Conservation (phyloP, 148 eudicot species). For the Camellia japonica region DNA sequence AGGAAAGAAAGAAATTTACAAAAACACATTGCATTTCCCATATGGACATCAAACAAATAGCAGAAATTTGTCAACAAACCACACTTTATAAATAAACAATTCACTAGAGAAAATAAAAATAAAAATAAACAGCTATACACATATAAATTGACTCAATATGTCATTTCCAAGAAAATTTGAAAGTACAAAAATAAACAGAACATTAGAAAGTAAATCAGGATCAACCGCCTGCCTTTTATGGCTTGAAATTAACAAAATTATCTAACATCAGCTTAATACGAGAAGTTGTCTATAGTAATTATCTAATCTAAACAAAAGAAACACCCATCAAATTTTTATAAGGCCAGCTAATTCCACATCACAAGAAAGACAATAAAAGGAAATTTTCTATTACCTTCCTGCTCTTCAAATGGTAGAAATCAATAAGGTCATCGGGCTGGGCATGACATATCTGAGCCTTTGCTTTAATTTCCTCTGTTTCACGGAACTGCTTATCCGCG, state of each 20-base stretch:
- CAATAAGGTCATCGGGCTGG: constrained; percentile 96
- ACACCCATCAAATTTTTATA: background rate
- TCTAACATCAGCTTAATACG: background rate
- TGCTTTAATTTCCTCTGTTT: constrained; percentile 87
- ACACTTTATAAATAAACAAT: background rate
- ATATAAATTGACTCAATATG: background rate
- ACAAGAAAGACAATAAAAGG: background rate
- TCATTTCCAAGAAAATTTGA: background rate
- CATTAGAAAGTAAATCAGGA: background rate
- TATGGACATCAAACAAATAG: background rate
- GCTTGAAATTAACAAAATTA: background rate
- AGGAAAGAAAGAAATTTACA: background rate
- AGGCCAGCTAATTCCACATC: background rate
- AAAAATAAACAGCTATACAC: background rate
- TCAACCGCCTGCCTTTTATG: background rate
- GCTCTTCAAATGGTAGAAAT: constrained; percentile 94
- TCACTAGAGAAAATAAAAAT: background rate
- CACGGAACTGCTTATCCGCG: constrained; percentile 85
- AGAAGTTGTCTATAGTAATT: background rate
- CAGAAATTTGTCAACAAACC: background rate
- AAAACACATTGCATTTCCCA: background rate
- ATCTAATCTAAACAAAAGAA: background rate
- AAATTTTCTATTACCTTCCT: constrained; percentile 61
- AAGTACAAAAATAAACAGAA: background rate
- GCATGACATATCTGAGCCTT: constrained; percentile 82